These are phyloP conservation scores for Tillandsia fasciculata DNA, from an alignment of 176 grass and related monocot genomes.

Conservation along the genomic window DNA sequence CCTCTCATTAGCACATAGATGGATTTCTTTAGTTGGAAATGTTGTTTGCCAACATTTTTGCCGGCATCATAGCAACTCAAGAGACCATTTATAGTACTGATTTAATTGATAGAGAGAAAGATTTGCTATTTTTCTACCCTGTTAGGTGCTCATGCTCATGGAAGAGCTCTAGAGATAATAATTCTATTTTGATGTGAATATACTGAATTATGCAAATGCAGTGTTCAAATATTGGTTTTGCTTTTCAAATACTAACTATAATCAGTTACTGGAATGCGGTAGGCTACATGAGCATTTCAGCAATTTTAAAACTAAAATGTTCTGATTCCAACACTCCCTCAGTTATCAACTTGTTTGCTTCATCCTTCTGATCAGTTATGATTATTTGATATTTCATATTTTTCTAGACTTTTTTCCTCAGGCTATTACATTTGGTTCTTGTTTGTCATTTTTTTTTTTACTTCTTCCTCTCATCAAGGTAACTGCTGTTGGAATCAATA, in stretches of 20 bases:
- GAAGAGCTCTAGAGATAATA: too few relatives aligned
- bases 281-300: too few relatives aligned
- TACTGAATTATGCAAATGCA: too few relatives aligned
- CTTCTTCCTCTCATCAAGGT: conserved; percentile 25
- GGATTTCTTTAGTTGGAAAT: conserved; percentile 10
- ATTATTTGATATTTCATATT: not conserved
- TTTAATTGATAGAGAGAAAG: conserved; percentile 3
- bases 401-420: not conserved
- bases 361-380: not conserved
- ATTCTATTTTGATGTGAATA: too few relatives aligned
- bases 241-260: conserved; percentile 31
- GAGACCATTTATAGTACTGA: not conserved
- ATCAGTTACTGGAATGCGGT: too few relatives aligned
- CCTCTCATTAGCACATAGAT: conserved; percentile 12
- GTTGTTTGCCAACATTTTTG: too few relatives aligned
- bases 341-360: too few relatives aligned
- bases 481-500: conserved; percentile 83
- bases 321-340: too few relatives aligned
- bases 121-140: too few relatives aligned
- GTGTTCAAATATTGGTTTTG: conserved; percentile 10
- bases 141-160: too few relatives aligned
- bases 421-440: not conserved
- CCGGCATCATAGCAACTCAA: too few relatives aligned
- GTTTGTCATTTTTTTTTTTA: not conserved
- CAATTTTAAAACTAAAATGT: too few relatives aligned